Evolutionary conservation across 176 grass and related monocot genomes (phyloP).

Genomic region (Phragmites australis): DNA sequence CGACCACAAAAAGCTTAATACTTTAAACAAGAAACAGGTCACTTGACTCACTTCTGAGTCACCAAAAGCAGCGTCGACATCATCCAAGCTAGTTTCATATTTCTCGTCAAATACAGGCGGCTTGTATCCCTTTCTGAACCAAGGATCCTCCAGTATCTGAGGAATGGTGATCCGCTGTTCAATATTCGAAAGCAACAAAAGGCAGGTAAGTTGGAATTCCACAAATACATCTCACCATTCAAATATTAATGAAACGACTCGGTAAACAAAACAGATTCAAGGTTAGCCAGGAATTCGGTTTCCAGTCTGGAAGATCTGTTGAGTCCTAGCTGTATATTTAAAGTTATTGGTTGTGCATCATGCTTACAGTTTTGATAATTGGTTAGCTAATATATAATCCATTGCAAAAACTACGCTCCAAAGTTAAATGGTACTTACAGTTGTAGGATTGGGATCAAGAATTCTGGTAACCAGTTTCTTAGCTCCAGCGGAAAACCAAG

Average conservation of each 20-base stretch:
- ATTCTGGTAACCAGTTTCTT: conserved; percentile 86
- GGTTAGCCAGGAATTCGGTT: neutral
- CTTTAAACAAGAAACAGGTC: conserved; percentile 26
- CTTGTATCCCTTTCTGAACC: conserved; percentile 95
- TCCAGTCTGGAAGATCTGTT: neutral
- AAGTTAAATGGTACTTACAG: conserved; percentile 56
- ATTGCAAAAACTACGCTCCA: conserved; percentile 4
- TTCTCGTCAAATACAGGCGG: conserved; percentile 81
- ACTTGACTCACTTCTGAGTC: conserved; percentile 84
- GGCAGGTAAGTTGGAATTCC: conserved; percentile 15
- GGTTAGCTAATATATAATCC: neutral
- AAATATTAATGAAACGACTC: conserved; percentile 2
- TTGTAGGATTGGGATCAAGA: conserved; percentile 78
- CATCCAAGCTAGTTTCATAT: conserved; percentile 76
- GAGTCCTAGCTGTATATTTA: neutral
- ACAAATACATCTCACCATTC: neutral
- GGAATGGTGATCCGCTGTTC: conserved; percentile 79
- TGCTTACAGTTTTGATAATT: neutral
- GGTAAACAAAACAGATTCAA: neutral
- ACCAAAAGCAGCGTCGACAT: conserved; percentile 91
- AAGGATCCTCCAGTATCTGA: conserved; percentile 90
- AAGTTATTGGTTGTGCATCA: neutral
- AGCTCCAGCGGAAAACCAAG: conserved; percentile 88
- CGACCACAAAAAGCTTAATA: conserved; percentile 21
- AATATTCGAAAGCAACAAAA: conserved; percentile 19